Conservation (phyloP, 148 eudicot genomes). For the Suaeda aralocaspica region DNA sequence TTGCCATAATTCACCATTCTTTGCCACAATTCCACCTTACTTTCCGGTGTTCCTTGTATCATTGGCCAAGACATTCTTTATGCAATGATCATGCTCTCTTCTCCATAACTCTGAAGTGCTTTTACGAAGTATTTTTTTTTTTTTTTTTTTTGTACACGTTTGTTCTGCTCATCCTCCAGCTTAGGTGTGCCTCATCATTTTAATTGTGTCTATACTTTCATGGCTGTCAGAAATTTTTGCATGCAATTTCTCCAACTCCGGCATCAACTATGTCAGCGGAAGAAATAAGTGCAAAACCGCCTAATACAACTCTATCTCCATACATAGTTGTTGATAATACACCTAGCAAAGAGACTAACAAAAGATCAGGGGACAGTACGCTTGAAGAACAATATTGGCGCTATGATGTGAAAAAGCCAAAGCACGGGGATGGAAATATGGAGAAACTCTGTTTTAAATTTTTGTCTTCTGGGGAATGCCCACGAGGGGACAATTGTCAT, state of each 20-base stretch:
- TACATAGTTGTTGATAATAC: constrained; percentile 35
- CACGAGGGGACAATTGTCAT: constrained; percentile 76
- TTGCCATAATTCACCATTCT: too few species aligned
- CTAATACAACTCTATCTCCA: constrained; percentile 71
- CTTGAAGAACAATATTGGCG: constrained; percentile 90
- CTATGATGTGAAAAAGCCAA: constrained; percentile 82
- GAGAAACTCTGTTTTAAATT: constrained; percentile 74
- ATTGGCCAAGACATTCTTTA: neutral
- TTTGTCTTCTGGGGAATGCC: constrained; percentile 78
- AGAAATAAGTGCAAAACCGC: constrained; percentile 62
- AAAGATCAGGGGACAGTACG: constrained; percentile 47
- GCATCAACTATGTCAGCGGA: constrained; percentile 74
- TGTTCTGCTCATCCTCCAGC: neutral
- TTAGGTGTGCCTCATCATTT: constrained; percentile 15
- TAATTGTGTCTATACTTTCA: constrained; percentile 18
- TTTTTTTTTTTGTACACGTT: neutral
- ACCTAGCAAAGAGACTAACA: constrained; percentile 36
- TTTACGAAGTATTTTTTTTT: neutral
- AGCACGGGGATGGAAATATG: constrained; percentile 52
- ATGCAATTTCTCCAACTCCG: constrained; percentile 95
- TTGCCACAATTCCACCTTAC: too few species aligned
- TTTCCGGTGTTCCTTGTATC: too few species aligned
- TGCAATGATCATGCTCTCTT: neutral
- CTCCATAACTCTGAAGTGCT: neutral
- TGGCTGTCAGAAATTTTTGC: constrained; percentile 76